phyloP scores from a whole-genome alignment of 208 protist genomes.

The Wallacemonas rigidus region DNA sequence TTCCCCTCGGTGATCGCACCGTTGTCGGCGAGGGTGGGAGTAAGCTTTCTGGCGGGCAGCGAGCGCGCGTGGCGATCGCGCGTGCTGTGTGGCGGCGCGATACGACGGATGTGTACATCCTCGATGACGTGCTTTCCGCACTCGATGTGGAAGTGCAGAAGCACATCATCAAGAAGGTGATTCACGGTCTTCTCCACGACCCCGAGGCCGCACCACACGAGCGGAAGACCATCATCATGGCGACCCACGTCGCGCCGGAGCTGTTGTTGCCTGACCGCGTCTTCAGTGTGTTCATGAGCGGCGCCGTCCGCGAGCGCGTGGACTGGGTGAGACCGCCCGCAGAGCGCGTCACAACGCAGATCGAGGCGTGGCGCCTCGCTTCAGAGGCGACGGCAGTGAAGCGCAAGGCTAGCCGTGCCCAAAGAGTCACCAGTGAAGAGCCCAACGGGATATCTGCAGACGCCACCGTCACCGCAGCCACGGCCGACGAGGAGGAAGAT shows the following conservation, averaged over 20 bases:
- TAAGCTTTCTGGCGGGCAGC: constrained; percentile 87
- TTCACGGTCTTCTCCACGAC: constrained; percentile 62
- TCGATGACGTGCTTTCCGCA: constrained; percentile 94
- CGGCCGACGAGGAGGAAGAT: background rate
- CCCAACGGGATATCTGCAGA: background rate
- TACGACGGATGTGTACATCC: constrained; percentile 72
- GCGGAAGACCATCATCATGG: constrained; percentile 56
- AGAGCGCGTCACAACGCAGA: constrained; percentile 31
- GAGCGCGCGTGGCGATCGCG: constrained; percentile 83
- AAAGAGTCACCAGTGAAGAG: background rate
- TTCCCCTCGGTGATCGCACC: constrained; percentile 87
- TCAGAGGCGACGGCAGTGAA: constrained; percentile 32
- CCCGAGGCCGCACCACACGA: background rate
- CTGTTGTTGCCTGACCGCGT: constrained; percentile 55
- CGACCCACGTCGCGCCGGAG: constrained; percentile 37
- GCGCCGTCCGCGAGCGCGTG: constrained; percentile 43
- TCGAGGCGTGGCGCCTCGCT: constrained; percentile 30
- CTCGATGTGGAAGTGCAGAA: constrained; percentile 91
- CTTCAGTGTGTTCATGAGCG: constrained; percentile 37
- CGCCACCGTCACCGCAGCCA: no score
- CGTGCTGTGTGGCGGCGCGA: constrained; percentile 71
- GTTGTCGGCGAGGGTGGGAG: constrained; percentile 83
- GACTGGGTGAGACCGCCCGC: constrained; percentile 25
- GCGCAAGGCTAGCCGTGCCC: constrained; percentile 26
- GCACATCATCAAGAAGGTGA: constrained; percentile 73